phyloP scores from a whole-genome alignment of 2,329 filamentous ascomycete genomes.

The Clonostachys sp. region DNA sequence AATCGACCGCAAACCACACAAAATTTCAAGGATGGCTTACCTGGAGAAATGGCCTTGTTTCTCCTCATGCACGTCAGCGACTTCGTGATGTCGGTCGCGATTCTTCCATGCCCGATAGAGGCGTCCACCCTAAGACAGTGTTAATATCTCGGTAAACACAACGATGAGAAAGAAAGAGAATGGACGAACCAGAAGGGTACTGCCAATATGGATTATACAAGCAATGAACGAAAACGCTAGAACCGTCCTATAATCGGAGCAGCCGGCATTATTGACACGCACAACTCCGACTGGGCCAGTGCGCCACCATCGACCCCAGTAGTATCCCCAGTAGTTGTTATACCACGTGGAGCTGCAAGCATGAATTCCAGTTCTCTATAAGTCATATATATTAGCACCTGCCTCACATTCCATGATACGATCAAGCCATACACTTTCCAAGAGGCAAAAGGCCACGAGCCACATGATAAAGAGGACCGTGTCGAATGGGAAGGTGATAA shows the following conservation, averaged over 20 bases:
- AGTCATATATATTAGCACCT: no score
- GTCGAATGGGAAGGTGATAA: conserved; percentile 15
- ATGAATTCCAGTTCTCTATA: conserved; percentile 5
- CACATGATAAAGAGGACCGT: conserved; percentile 17
- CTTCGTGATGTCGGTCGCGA: no score
- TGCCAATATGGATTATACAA: conserved; percentile 10
- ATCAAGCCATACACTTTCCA: conserved; percentile 10
- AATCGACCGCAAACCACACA: no score
- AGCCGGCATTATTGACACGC: conserved; percentile 7
- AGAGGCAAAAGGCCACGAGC: conserved; percentile 16
- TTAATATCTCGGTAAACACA: no score
- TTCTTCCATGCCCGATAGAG: no score
- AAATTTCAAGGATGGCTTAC: no score
- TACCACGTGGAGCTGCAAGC: conserved; percentile 12
- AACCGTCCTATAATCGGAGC: conserved; percentile 11
- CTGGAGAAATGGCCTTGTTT: no score
- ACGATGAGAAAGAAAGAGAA: no score
- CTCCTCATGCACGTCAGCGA: no score
- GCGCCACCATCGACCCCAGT: conserved; percentile 13
- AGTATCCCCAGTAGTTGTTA: conserved; percentile 16
- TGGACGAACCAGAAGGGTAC: conserved; percentile 10
- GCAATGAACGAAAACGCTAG: conserved; percentile 15
- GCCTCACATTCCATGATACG: no score
- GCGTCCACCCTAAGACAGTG: no score
- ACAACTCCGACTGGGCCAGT: conserved; percentile 6